Evolutionary conservation across 202 grass and related monocot genomes (phyloP).

Genomic region (Schoenoplectus triqueter): DNA sequence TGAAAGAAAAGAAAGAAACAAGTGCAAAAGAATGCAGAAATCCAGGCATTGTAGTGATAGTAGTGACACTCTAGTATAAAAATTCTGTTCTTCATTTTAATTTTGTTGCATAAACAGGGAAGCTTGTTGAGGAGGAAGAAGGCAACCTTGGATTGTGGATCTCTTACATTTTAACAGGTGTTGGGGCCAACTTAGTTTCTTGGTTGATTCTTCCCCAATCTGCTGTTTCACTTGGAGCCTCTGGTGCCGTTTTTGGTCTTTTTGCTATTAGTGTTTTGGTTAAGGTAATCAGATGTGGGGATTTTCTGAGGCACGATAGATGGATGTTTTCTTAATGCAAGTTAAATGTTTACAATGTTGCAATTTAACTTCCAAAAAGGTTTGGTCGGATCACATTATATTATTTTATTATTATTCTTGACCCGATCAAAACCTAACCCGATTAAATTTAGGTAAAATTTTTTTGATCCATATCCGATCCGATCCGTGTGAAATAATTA

Average conservation of each 20-base stretch:
- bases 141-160: conserved; percentile 91
- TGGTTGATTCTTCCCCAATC: conserved; percentile 86
- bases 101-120: conserved; percentile 58
- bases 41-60: conserved; percentile 34
- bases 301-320: conserved; percentile 4
- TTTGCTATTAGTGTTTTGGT: conserved; percentile 98
- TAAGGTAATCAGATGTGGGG: conserved; percentile 60
- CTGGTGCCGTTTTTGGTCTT: conserved; percentile 96
- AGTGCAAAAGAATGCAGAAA: conserved; percentile 24
- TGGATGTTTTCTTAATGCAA: neutral
- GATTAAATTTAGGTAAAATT: no score
- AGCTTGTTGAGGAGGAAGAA: conserved; percentile 96
- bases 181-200: conserved; percentile 84
- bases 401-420: no score
- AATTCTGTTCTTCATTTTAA: conserved; percentile 18
- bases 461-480: no score
- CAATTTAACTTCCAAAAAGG: conserved; percentile 1
- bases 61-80: neutral
- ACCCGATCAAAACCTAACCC: no score
- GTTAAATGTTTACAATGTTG: conserved; percentile 21
- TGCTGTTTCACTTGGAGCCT: conserved; percentile 86
- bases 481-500: no score
- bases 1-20: neutral
- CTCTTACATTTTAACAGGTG: conserved; percentile 95
- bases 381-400: no score